phyloP scores from a whole-genome alignment of 371 early-diverging fungal genomes.

The Mortierella sp. region DNA sequence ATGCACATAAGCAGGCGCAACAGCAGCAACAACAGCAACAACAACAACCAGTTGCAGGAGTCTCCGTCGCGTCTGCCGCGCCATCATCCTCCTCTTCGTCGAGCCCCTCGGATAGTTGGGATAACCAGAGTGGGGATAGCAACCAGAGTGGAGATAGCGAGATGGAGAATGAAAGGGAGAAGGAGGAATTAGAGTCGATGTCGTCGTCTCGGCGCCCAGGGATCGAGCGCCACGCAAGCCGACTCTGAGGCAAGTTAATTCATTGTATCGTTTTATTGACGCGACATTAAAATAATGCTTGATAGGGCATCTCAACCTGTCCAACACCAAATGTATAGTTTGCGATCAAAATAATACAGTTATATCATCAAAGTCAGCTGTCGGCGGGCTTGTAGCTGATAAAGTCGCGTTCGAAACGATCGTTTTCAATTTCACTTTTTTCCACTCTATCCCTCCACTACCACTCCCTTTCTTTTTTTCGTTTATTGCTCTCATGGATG shows the following conservation, averaged over 20 bases:
- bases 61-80: neutral
- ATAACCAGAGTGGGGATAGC: neutral
- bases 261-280: neutral
- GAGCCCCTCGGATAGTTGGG: neutral
- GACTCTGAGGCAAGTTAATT: conserved; percentile 4
- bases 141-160: conserved; percentile 38
- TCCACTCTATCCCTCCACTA: too few species aligned
- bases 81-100: neutral
- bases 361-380: too few species aligned
- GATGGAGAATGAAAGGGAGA: conserved; percentile 4
- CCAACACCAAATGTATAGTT: too few species aligned
- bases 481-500: too few species aligned
- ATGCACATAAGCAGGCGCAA: neutral
- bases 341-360: too few species aligned
- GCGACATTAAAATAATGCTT: too few species aligned
- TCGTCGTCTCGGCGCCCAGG: neutral
- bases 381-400: too few species aligned
- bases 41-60: neutral
- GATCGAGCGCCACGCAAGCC: conserved; percentile 21
- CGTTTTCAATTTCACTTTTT: too few species aligned
- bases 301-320: too few species aligned
- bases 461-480: too few species aligned
- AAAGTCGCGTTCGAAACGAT: too few species aligned
- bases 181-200: neutral
- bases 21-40: neutral